Conservation (phyloP, 108 stramenopile species). For the Fragilaria radians region DNA sequence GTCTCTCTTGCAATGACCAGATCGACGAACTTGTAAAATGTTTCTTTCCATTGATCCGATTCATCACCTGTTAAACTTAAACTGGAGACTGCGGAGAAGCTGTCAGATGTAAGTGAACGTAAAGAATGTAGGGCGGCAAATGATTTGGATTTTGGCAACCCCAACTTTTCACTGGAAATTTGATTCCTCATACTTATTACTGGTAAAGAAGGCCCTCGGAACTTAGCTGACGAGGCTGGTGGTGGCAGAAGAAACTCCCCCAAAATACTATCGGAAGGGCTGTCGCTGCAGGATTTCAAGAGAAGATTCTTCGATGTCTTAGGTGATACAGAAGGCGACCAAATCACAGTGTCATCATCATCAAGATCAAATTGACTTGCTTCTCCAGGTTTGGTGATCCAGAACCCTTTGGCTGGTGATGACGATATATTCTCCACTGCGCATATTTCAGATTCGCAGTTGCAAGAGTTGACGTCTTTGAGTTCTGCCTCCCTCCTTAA, state of each 20-base stretch:
- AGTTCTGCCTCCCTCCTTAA: conserved; percentile 24
- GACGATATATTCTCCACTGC: too few relatives aligned
- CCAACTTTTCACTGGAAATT: neutral
- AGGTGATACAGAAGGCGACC: conserved; percentile 7
- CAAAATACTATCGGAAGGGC: neutral
- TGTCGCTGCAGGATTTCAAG: neutral
- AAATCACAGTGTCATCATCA: conserved; percentile 26
- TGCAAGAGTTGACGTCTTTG: neutral
- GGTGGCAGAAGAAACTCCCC: neutral
- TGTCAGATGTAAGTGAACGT: conserved; percentile 6
- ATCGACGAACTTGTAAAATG: conserved; percentile 73
- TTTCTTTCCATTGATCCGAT: conserved; percentile 48
- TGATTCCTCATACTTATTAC: too few relatives aligned
- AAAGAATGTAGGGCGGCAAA: neutral
- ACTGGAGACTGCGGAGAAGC: conserved; percentile 4
- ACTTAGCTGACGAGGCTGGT: neutral
- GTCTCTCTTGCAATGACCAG: conserved; percentile 70
- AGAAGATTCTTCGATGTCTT: neutral
- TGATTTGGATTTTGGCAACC: neutral
- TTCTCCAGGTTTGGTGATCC: conserved; percentile 38
- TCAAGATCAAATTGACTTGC: conserved; percentile 9
- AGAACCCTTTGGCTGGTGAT: conserved; percentile 26
- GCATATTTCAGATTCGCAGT: too few relatives aligned
- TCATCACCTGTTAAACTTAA: conserved; percentile 22
- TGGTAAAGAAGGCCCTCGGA: neutral